These are phyloP conservation scores for Fusarium begoniae DNA, from an alignment of 2,329 filamentous ascomycete genomes.

Conservation along the genomic window DNA sequence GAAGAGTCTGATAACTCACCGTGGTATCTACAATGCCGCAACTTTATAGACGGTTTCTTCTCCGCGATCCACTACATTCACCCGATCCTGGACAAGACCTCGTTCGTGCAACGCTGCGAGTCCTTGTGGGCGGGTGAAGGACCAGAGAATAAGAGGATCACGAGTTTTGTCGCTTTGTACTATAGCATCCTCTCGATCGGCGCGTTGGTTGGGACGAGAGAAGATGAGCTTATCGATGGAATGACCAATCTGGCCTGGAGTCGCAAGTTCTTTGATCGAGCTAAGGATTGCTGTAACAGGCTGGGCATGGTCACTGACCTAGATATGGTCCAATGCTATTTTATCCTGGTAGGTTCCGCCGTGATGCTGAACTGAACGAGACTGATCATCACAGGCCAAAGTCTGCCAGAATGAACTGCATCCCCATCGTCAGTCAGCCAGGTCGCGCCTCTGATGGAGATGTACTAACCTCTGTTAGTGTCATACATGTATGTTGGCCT, in stretches of 20 bases:
- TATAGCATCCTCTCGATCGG: neutral
- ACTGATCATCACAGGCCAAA: neutral
- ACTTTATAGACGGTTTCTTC: neutral
- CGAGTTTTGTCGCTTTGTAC: neutral
- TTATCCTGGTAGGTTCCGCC: neutral
- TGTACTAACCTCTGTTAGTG: accelerated
- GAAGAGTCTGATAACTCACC: neutral
- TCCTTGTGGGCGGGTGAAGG: neutral
- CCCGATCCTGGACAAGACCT: neutral
- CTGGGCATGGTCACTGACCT: neutral
- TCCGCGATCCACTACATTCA: neutral
- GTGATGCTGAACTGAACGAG: accelerated
- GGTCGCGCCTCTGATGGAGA: accelerated
- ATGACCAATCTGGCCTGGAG: neutral
- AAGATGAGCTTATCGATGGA: neutral
- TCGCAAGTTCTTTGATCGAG: neutral
- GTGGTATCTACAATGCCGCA: neutral
- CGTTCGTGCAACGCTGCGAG: neutral
- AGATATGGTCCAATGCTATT: neutral
- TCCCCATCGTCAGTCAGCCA: neutral
- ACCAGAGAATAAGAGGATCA: neutral
- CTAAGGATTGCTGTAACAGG: neutral
- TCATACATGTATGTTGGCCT: neutral
- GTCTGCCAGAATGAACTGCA: neutral
- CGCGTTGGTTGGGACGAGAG: accelerated